Evolutionary conservation across 805 yeast species (phyloP), one percentile per base, ranked within the genome.

Genomic region (Candida verbasci): DNA sequence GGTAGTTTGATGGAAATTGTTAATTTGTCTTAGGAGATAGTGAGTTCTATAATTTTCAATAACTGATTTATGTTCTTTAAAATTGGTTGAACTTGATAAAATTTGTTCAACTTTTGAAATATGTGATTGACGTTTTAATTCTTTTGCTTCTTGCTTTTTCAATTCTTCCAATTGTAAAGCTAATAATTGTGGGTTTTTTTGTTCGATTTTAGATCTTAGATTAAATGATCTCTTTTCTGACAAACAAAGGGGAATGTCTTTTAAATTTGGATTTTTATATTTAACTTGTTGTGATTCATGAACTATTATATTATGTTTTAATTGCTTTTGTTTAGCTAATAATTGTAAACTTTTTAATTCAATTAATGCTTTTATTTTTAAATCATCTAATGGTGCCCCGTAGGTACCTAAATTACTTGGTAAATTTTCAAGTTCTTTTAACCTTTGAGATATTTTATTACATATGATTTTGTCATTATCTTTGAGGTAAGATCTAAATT

Each of bases 131-230:
- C 72, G 73, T 45, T 77, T 78, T 22, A 68, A 72, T 48, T 57
- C 57, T 37, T 57, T 58, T 6, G 59, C 64, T 38, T 84, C 91
- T 38, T 75, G 59, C 44, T 73, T 70, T 53, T 82, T 83, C 49
- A 81, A 82, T 52, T 79, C 82, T 50, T 83, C 87, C 40, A 85
- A 65, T 52, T 82, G 86, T 54, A 79, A 82, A 3, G 89, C 88
- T 31, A 85, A 62, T 42, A 81, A 69, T 4, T 86, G 83, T 1
- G 94, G 85, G 49, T 82, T 84, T 14, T 81, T 78, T 21, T 82
- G 82, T 41, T 77, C 78, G 36, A 81, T 72, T 53, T 83, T 85
- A 23, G 78, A 78, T 53, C 86, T 74, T 12, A 82, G 67, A 51
- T 79, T 79, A 39, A 77, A 72, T 0, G 86, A 74, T 52, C 94